Evolutionary conservation across 352 stramenopile genomes (phyloP).

Genomic region (Elongisporangium senticosum): DNA sequence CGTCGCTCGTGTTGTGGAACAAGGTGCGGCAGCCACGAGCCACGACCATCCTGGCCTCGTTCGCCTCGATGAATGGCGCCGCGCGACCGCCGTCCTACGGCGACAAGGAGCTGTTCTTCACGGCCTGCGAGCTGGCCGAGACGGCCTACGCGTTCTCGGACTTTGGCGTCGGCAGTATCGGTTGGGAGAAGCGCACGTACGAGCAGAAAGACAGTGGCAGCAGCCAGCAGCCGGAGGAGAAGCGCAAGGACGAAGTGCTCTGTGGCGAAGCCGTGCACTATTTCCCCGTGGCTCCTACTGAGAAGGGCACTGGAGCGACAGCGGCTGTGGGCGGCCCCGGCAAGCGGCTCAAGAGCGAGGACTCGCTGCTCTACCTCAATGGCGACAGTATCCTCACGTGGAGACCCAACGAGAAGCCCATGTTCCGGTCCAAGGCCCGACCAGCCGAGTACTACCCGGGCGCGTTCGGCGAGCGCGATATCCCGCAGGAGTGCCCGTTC

Average conservation of each 20-base stretch:
- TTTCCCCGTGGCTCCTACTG: conserved; percentile 24
- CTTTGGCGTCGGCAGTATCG: conserved; percentile 49
- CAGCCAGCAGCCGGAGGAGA: conserved; percentile 26
- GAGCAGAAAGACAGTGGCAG: conserved; percentile 27
- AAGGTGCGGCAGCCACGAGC: conserved; percentile 61
- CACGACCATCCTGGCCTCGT: conserved; percentile 56
- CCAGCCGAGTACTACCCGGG: conserved; percentile 46
- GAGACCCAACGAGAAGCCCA: conserved; percentile 27
- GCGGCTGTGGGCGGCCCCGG: conserved; percentile 13
- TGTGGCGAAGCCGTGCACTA: conserved; percentile 60
- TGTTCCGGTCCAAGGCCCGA: conserved; percentile 45
- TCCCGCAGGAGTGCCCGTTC: conserved; percentile 53
- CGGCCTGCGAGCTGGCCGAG: conserved; percentile 62
- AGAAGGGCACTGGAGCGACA: conserved; percentile 1
- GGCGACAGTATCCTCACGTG: conserved; percentile 57
- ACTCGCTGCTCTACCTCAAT: conserved; percentile 52
- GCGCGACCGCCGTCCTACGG: conserved; percentile 42
- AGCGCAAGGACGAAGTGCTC: conserved; percentile 27
- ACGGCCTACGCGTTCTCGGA: conserved; percentile 66
- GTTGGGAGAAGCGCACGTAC: conserved; percentile 28
- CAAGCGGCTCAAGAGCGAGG: conserved; percentile 1
- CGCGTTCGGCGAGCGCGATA: conserved; percentile 28
- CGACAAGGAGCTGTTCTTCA: conserved; percentile 79
- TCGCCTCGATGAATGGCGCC: conserved; percentile 38
- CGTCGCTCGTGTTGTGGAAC: conserved; percentile 69